Conservation (phyloP, 805 yeast species). For the Wickerhamiella occidentalis region DNA sequence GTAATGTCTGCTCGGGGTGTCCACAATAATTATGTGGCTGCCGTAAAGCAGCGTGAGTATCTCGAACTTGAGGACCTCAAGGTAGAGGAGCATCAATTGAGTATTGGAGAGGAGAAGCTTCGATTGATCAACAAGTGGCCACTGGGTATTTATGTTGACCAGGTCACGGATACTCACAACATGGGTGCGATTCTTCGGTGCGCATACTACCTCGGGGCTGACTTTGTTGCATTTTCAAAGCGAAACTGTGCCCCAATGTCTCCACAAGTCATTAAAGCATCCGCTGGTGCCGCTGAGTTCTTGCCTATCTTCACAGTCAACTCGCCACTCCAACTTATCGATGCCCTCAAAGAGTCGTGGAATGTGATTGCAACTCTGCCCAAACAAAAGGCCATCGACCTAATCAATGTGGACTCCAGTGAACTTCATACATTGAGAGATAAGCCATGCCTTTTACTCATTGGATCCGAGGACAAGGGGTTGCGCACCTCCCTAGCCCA, state of each 20-base stretch:
- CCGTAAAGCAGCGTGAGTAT: constrained; percentile 42
- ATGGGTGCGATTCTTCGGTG: constrained; percentile 73
- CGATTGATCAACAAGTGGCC: constrained; percentile 33
- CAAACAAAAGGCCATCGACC: constrained; percentile 19
- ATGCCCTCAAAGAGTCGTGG: constrained; percentile 49
- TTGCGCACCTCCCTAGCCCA: constrained; percentile 53
- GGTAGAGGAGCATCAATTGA: constrained; percentile 15
- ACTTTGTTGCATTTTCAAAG: constrained; percentile 58
- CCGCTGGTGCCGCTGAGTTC: constrained; percentile 75
- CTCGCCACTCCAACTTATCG: constrained; percentile 54
- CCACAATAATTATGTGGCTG: constrained; percentile 70
- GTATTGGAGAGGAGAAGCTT: constrained; percentile 15
- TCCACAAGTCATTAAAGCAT: constrained; percentile 66
- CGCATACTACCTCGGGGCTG: constrained; percentile 73
- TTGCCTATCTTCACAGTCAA: constrained; percentile 46
- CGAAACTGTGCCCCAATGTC: constrained; percentile 63
- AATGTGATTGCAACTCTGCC: constrained; percentile 39
- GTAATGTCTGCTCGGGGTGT: constrained; percentile 52
- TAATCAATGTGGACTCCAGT: constrained; percentile 23
- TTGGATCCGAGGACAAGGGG: constrained; percentile 83
- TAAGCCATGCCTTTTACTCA: constrained; percentile 54
- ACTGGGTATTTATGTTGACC: constrained; percentile 64
- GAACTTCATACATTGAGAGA: constrained; percentile 37
- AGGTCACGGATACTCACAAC: constrained; percentile 76
- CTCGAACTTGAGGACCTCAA: constrained; percentile 20